Evolutionary conservation across 352 stramenopile genomes (phyloP).

Genomic region (Pythium scleroteichum): DNA sequence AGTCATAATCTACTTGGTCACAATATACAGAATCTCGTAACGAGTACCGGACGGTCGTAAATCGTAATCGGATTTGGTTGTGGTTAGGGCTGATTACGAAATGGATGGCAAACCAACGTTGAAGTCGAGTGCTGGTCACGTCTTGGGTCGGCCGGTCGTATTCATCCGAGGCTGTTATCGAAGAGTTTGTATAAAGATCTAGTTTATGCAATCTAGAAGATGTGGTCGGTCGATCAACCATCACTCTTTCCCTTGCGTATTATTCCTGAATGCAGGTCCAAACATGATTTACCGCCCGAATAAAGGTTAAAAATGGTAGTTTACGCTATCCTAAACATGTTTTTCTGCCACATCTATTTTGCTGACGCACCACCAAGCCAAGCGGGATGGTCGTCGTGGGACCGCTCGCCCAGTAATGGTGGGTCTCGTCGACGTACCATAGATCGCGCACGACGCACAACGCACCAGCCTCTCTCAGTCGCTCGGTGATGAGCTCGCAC

Average conservation of each 20-base stretch:
- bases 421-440: slow-evolving; percentile 75
- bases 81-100: slow-evolving; percentile 11
- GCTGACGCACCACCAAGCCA: slow-evolving; percentile 19
- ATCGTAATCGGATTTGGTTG: slow-evolving; percentile 6
- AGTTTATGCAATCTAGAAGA: slow-evolving; percentile 20
- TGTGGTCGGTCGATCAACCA: slow-evolving; percentile 11
- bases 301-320: too few relatives aligned
- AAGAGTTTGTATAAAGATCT: neutral
- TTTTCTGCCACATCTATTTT: neutral
- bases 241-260: slow-evolving; percentile 4
- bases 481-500: slow-evolving; percentile 56
- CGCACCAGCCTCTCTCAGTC: slow-evolving; percentile 29
- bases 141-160: slow-evolving; percentile 3
- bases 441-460: slow-evolving; percentile 47
- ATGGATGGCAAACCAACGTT: neutral
- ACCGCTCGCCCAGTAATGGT: slow-evolving; percentile 57
- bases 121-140: slow-evolving; percentile 4
- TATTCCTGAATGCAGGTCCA: too few relatives aligned
- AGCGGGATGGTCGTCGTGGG: slow-evolving; percentile 48
- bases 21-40: neutral
- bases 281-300: too few relatives aligned
- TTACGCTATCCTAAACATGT: too few relatives aligned
- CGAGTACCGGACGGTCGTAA: slow-evolving; percentile 3
- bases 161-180: neutral
- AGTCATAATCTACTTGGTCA: neutral